These are phyloP conservation scores for Globisporangium echinulatum DNA, from an alignment of 352 stramenopile genomes.

Conservation along the genomic window DNA sequence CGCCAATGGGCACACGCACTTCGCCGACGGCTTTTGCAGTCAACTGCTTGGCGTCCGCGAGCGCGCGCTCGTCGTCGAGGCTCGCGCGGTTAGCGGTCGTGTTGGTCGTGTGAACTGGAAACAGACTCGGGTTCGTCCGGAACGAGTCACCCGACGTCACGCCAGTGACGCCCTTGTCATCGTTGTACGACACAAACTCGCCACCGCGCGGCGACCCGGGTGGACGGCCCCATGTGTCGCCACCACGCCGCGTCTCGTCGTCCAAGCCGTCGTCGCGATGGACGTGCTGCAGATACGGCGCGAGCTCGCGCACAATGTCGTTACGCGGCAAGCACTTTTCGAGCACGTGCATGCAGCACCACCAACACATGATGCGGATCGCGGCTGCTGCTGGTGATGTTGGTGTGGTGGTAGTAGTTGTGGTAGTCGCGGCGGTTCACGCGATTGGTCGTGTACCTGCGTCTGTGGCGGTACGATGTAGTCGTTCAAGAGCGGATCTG, in stretches of 20 bases:
- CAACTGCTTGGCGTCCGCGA: constrained; percentile 26
- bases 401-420: not conserved
- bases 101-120: constrained; percentile 15
- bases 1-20: constrained; percentile 10
- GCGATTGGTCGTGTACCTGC: not conserved
- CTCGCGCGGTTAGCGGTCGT: constrained; percentile 7
- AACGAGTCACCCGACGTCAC: constrained; percentile 57
- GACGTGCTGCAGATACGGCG: constrained; percentile 81
- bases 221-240: constrained; percentile 34
- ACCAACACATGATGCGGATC: constrained; percentile 60
- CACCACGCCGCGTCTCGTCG: constrained; percentile 37
- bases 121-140: constrained; percentile 37
- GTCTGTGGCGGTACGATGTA: not conserved
- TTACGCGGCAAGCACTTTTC: constrained; percentile 83
- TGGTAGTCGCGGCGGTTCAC: too few relatives aligned
- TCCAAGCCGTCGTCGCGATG: constrained; percentile 64
- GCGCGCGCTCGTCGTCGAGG: constrained; percentile 14
- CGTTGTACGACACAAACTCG: constrained; percentile 40
- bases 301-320: constrained; percentile 82
- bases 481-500: too few relatives aligned
- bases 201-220: constrained; percentile 29
- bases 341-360: constrained; percentile 85
- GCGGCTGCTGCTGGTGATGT: too few relatives aligned
- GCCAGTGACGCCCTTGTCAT: constrained; percentile 42
- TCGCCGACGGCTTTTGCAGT: constrained; percentile 4